Percentiles rank a stretch among this genome's conserved stretches.
phyloP scores from a whole-genome alignment of 352 stramenopile genomes.

The Peronospora belbahrii region DNA sequence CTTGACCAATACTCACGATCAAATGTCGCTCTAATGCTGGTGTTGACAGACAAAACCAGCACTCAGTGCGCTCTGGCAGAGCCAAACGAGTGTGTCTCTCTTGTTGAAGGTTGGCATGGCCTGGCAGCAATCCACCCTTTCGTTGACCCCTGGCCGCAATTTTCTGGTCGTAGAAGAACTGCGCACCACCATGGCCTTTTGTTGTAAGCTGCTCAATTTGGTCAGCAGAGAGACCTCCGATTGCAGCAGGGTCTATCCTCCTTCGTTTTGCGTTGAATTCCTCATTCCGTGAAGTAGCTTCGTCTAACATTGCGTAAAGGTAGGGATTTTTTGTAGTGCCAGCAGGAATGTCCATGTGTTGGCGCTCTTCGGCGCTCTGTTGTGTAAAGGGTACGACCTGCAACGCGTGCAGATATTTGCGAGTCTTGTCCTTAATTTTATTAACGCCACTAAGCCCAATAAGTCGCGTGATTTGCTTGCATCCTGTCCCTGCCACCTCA shows the following conservation, averaged over 20 bases:
- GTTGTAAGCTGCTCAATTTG: constrained; percentile 59
- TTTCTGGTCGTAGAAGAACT: constrained; percentile 78
- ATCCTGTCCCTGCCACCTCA: constrained; percentile 28
- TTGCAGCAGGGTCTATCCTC: constrained; percentile 19
- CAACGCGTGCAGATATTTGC: constrained; percentile 76
- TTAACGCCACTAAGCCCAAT: constrained; percentile 62
- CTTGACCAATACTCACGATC: constrained; percentile 74
- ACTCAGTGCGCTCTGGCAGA: constrained; percentile 61
- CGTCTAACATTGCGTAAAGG: constrained; percentile 26
- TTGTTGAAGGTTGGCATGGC: constrained; percentile 18
- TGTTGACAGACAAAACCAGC: constrained; percentile 80
- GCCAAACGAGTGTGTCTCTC: constrained; percentile 19
- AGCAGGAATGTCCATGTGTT: constrained; percentile 51
- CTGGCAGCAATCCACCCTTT: constrained; percentile 29
- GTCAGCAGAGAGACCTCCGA: constrained; percentile 41
- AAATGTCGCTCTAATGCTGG: constrained; percentile 70
- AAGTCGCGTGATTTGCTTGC: constrained; percentile 60
- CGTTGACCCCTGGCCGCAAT: constrained; percentile 47
- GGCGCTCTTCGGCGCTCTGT: constrained; percentile 19
- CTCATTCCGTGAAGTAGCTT: constrained; percentile 7
- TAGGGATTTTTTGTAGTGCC: constrained; percentile 74
- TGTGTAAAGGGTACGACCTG: constrained; percentile 40
- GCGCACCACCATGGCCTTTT: constrained; percentile 27
- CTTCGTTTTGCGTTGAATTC: constrained; percentile 38
- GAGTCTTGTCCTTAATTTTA: constrained; percentile 55